Evolutionary conservation across 208 protist genomes (phyloP).

Genomic region (Tritrichomonas musculus): DNA sequence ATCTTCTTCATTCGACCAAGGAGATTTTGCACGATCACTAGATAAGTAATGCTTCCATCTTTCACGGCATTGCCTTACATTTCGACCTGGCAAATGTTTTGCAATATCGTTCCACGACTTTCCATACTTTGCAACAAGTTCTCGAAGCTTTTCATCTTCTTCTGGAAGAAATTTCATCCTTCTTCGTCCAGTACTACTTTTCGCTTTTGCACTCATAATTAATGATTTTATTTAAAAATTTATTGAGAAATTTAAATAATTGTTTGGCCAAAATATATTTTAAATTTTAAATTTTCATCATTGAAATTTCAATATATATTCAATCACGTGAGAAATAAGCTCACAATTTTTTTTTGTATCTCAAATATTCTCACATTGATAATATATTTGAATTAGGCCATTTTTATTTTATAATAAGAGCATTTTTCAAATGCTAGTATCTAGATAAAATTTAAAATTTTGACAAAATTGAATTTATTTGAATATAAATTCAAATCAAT

Average conservation of each 20-base stretch:
- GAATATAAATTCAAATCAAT: neutral
- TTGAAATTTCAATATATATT: neutral
- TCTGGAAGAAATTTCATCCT: neutral
- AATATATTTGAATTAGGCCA: neutral
- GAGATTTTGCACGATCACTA: neutral
- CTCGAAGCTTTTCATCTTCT: neutral
- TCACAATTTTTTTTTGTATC: neutral
- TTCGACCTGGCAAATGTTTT: neutral
- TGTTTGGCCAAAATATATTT: neutral
- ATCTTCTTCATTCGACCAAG: neutral
- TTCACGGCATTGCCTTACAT: neutral
- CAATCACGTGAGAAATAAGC: neutral
- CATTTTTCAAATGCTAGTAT: neutral
- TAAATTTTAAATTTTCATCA: neutral
- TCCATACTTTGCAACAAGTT: neutral
- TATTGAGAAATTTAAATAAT: neutral
- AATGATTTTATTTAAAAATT: neutral
- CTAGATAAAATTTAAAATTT: neutral
- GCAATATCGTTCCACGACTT: neutral
- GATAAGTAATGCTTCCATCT: neutral
- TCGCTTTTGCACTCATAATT: no score
- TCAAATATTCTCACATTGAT: neutral
- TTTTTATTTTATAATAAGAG: neutral
- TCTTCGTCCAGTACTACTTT: no score
- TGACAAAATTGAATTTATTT: neutral